Percentiles rank a stretch among this genome's conserved stretches.
Conservation (phyloP, 2,329 filamentous ascomycete genomes). For the Colletotrichum siamense region DNA sequence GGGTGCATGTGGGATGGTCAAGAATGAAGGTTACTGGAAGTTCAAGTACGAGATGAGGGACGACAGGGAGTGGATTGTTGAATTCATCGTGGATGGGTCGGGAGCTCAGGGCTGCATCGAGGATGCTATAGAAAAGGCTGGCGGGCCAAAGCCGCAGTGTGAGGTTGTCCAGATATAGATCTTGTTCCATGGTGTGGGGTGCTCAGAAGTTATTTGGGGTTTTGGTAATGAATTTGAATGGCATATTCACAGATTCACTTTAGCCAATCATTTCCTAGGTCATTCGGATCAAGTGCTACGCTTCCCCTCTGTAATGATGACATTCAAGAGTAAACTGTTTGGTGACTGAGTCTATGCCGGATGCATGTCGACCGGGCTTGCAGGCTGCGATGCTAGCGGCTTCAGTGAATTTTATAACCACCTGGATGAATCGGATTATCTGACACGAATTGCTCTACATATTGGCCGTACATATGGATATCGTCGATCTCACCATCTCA, state of each 20-base stretch:
- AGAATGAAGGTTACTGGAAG: background rate
- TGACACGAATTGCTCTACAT: no score
- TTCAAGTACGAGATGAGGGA: background rate
- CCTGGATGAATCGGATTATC: no score
- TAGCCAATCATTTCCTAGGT: no score
- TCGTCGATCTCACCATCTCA: no score
- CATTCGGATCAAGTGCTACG: no score
- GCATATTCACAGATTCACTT: background rate
- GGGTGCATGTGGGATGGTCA: background rate
- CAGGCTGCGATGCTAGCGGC: no score
- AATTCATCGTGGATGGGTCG: background rate
- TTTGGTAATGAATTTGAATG: background rate
- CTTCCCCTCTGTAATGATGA: no score
- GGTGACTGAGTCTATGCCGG: no score
- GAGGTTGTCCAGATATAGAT: background rate
- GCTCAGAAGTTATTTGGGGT: background rate
- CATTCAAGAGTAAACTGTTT: no score
- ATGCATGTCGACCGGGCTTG: no score
- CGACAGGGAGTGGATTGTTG: background rate
- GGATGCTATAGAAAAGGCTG: background rate
- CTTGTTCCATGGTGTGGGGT: fast-evolving
- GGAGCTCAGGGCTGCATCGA: background rate
- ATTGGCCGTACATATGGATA: no score
- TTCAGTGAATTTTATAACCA: no score
- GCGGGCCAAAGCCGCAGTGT: background rate